phyloP scores from a whole-genome alignment of 441 rosid species.

The Eutrema salsugineum region DNA sequence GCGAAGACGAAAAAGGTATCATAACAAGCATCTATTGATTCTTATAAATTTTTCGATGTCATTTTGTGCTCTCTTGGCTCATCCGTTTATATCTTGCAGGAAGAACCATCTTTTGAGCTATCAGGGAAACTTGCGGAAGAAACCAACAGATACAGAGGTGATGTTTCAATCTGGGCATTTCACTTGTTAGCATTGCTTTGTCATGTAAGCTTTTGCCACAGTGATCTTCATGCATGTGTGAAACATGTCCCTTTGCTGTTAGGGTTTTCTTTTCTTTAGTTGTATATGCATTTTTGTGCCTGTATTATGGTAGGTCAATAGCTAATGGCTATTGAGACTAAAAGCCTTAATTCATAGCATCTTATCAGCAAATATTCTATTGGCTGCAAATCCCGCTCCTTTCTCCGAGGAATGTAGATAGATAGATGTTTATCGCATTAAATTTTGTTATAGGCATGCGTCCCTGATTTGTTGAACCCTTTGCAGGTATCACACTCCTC shows the following conservation, averaged over 20 bases:
- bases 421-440: background rate
- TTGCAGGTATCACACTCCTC: slow-evolving; percentile 75
- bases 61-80: slow-evolving; percentile 7
- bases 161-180: slow-evolving; percentile 9
- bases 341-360: background rate
- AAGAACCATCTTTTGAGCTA: slow-evolving; percentile 86
- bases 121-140: slow-evolving; percentile 98
- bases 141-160: slow-evolving; percentile 89
- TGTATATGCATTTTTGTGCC: background rate
- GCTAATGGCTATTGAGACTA: background rate
- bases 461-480: slow-evolving; percentile 4
- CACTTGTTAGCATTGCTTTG: background rate
- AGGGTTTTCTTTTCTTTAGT: background rate
- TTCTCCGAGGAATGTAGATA: background rate
- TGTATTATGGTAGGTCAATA: background rate
- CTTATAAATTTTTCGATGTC: background rate
- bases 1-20: slow-evolving; percentile 74
- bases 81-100: slow-evolving; percentile 45
- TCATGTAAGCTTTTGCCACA: background rate
- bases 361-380: background rate
- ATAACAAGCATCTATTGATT: background rate
- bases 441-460: background rate
- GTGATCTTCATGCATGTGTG: slow-evolving; percentile 3
- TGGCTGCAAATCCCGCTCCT: background rate
- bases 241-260: background rate